These are phyloP conservation scores for Fusarium setosum DNA, from an alignment of 2,329 filamentous ascomycete species.

Conservation along the genomic window DNA sequence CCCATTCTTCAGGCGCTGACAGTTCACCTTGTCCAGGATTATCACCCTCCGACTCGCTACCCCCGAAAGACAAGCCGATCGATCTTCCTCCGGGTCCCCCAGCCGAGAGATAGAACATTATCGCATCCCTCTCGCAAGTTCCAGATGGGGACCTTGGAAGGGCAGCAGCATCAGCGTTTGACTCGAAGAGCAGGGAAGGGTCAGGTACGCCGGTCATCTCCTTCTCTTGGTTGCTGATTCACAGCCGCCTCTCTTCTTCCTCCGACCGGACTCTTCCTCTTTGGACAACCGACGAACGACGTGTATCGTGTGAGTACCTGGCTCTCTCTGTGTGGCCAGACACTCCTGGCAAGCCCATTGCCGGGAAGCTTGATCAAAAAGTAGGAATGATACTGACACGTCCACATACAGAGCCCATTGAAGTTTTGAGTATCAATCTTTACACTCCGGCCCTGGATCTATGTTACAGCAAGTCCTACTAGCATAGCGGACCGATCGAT, in stretches of 20 bases:
- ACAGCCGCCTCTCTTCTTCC: constrained; percentile 4
- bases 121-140: neutral
- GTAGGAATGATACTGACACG: constrained; percentile 20
- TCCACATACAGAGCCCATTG: constrained; percentile 21
- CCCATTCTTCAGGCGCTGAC: neutral
- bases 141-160: neutral
- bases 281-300: constrained; percentile 2
- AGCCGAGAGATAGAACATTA: neutral
- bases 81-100: neutral
- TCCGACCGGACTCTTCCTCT: constrained; percentile 5
- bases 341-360: neutral
- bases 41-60: neutral
- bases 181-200: neutral
- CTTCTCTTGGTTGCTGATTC: neutral
- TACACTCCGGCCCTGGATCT: constrained; percentile 16
- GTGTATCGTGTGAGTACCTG: neutral
- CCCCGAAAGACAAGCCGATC: neutral
- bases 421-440: constrained; percentile 1
- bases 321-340: neutral
- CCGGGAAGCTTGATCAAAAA: neutral
- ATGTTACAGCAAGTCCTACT: constrained; percentile 16
- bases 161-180: neutral
- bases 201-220: neutral
- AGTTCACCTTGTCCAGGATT: neutral
- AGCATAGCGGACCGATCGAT: constrained; percentile 9